phyloP scores from a whole-genome alignment of 164 flowering plant genomes.

The Chimonanthus praecox region DNA sequence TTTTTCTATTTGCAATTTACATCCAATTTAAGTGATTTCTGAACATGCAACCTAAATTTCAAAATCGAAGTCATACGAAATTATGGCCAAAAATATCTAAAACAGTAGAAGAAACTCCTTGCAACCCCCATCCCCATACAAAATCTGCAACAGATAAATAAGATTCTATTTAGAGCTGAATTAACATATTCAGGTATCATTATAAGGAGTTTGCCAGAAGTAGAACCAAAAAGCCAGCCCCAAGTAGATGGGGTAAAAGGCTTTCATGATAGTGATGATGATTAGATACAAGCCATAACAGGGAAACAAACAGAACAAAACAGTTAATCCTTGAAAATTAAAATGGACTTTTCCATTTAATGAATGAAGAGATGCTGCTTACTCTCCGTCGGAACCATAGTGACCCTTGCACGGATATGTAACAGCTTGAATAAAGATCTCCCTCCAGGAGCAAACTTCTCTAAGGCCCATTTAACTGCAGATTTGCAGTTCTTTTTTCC shows the following conservation, averaged over 20 bases:
- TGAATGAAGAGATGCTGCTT: conserved; percentile 15
- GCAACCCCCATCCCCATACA: not conserved
- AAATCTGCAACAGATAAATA: not conserved
- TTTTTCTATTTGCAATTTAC: not conserved
- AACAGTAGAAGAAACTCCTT: not conserved
- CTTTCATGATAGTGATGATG: too few relatives aligned
- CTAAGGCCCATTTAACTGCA: conserved; percentile 72
- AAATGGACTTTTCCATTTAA: not conserved
- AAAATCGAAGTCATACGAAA: not conserved
- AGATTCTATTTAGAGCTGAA: too few relatives aligned
- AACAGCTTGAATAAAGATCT: conserved; percentile 51
- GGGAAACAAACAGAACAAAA: too few relatives aligned
- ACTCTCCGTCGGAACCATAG: conserved; percentile 59
- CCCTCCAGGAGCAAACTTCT: conserved; percentile 59
- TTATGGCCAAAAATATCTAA: not conserved
- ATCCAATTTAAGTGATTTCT: not conserved
- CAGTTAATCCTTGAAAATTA: too few relatives aligned
- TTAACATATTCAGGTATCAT: too few relatives aligned
- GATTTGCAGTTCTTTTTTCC: conserved; percentile 53
- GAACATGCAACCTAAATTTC: not conserved
- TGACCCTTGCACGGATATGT: conserved; percentile 50
- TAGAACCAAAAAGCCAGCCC: too few relatives aligned
- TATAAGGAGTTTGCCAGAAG: too few relatives aligned
- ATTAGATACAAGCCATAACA: too few relatives aligned
- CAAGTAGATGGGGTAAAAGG: too few relatives aligned